Evolutionary conservation across 2,329 filamentous ascomycete species (phyloP).

Genomic region (Pseudogymnoascus destructans): DNA sequence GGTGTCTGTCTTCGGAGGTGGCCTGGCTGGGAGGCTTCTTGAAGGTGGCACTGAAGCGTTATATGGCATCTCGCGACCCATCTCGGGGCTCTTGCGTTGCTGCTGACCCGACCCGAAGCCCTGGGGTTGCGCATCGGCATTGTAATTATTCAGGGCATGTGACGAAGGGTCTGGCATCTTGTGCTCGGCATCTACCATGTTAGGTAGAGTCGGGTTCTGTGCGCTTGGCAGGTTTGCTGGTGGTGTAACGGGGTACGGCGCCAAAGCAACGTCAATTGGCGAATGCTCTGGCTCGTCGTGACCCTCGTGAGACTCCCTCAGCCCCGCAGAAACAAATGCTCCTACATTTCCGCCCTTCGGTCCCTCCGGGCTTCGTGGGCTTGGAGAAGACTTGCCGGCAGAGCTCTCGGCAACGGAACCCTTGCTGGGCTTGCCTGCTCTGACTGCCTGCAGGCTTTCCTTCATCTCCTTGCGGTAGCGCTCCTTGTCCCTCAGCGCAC

Average conservation of each 20-base stretch:
- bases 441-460: conserved; percentile 42
- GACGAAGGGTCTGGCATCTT: conserved; percentile 48
- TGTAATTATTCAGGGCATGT: conserved; percentile 43
- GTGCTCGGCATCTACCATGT: conserved; percentile 41
- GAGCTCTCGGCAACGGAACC: not conserved
- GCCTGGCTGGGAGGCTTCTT: conserved; percentile 37
- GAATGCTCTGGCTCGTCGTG: conserved; percentile 31
- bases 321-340: conserved; percentile 20
- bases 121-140: conserved; percentile 26
- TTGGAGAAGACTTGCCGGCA: not conserved
- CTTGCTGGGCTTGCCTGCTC: conserved; percentile 10
- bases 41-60: conserved; percentile 42
- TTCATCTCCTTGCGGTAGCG: conserved; percentile 84
- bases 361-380: conserved; percentile 9
- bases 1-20: conserved; percentile 23
- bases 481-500: conserved; percentile 85
- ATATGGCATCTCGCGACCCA: conserved; percentile 35
- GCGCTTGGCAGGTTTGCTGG: conserved; percentile 36
- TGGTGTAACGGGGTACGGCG: conserved; percentile 52
- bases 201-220: conserved; percentile 14
- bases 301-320: conserved; percentile 17
- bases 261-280: conserved; percentile 45
- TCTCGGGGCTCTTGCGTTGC: conserved; percentile 33
- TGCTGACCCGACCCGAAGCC: conserved; percentile 30
- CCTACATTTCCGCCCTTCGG: conserved; percentile 16